Conservation (phyloP, 2,329 filamentous ascomycete genomes). For the Monosporascus cannonballus region DNA sequence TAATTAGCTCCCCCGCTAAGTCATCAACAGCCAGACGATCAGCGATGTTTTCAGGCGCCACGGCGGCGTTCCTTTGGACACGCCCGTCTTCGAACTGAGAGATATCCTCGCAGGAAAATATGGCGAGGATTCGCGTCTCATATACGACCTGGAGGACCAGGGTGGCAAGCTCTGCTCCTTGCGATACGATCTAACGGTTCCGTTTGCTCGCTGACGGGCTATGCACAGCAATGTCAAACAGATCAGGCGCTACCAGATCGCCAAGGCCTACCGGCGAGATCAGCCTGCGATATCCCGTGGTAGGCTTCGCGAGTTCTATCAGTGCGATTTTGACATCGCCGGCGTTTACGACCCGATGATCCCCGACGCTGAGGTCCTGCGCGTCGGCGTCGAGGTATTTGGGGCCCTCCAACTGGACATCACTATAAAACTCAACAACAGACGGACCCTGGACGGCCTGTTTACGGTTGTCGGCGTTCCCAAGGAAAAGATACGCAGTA, state of each 20-base stretch:
- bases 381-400: constrained; percentile 81
- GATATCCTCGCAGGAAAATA: constrained; percentile 87
- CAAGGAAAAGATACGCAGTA: constrained; percentile 77
- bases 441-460: constrained; percentile 87
- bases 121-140: constrained; percentile 87
- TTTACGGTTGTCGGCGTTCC: constrained; percentile 90
- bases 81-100: constrained; percentile 77
- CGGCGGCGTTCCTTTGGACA: constrained; percentile 74
- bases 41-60: constrained; percentile 77
- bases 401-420: constrained; percentile 71
- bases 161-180: constrained; percentile 68
- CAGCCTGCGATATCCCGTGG: constrained; percentile 84
- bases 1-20: not conserved
- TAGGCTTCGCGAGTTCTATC: constrained; percentile 92
- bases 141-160: constrained; percentile 56
- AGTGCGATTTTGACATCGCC: constrained; percentile 95
- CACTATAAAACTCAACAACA: constrained; percentile 92
- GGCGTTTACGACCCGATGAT: constrained; percentile 86
- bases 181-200: constrained; percentile 82
- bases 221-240: constrained; percentile 75
- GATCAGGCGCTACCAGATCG: constrained; percentile 93
- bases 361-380: constrained; percentile 82
- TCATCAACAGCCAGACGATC: constrained; percentile 38
- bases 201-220: constrained; percentile 86
- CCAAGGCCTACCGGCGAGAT: constrained; percentile 79